phyloP scores from a whole-genome alignment of 805 yeast genomes.

The Metschnikowia continentalis region DNA sequence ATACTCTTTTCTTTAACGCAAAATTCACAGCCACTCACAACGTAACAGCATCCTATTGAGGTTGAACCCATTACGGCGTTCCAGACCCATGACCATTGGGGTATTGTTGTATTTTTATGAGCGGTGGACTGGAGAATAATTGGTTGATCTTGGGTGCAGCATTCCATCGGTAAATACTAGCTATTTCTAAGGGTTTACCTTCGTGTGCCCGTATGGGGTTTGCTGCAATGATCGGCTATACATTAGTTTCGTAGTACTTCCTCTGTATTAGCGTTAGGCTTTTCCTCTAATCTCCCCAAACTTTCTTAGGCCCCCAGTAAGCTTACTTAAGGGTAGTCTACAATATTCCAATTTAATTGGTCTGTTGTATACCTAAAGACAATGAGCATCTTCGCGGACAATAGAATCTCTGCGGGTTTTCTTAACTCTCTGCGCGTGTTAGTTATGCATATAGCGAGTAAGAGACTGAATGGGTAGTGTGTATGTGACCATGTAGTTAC shows the following conservation, averaged over 20 bases:
- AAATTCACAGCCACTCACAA: slow-evolving; percentile 60
- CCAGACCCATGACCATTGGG: slow-evolving; percentile 67
- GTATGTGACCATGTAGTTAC: not conserved
- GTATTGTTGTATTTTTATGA: slow-evolving; percentile 44
- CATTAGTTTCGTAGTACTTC: slow-evolving; percentile 23
- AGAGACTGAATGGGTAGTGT: not conserved
- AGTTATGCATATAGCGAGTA: not conserved
- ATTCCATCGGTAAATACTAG: slow-evolving; percentile 49
- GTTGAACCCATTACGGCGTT: slow-evolving; percentile 62
- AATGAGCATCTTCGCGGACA: not conserved
- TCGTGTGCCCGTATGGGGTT: slow-evolving; percentile 73
- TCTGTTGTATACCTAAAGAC: not conserved
- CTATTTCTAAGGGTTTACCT: slow-evolving; percentile 63
- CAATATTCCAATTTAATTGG: not conserved
- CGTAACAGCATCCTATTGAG: slow-evolving; percentile 64
- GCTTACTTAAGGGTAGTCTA: not conserved
- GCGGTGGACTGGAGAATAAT: slow-evolving; percentile 59
- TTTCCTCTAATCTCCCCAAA: too few species aligned
- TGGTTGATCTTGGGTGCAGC: slow-evolving; percentile 73
- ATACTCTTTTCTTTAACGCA: slow-evolving; percentile 45
- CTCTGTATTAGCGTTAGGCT: not conserved
- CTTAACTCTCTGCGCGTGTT: not conserved
- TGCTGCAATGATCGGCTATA: slow-evolving; percentile 61
- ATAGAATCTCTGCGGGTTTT: not conserved
- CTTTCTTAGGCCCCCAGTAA: not conserved